Evolutionary conservation across 1,139 yeast genomes (phyloP).

Genomic region (Arxiozyma slooffiae): DNA sequence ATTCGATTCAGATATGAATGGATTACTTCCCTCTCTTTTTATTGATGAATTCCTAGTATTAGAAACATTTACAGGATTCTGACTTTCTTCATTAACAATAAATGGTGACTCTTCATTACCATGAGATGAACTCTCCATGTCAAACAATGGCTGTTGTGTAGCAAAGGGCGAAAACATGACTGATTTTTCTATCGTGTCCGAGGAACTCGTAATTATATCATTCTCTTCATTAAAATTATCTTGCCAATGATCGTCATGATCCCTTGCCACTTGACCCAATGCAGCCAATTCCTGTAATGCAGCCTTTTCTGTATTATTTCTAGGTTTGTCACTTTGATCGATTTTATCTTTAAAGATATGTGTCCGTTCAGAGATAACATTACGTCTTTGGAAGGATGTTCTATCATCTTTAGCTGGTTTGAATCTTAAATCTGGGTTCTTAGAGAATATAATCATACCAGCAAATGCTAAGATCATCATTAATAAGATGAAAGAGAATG

Average conservation of each 20-base stretch:
- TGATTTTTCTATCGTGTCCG: not conserved
- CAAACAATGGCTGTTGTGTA: no score
- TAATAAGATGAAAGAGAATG: conserved; percentile 57
- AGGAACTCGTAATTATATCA: not conserved
- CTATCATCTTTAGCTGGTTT: conserved; percentile 79
- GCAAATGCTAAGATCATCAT: conserved; percentile 52
- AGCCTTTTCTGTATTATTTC: conserved; percentile 9
- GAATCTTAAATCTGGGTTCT: conserved; percentile 75
- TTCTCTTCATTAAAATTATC: conserved; percentile 24
- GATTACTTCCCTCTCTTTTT: not conserved
- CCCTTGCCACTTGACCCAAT: conserved; percentile 50
- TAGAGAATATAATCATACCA: conserved; percentile 47
- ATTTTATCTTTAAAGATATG: no score
- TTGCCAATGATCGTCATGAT: conserved; percentile 63
- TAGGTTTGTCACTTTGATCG: conserved; percentile 12
- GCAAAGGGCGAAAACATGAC: not conserved
- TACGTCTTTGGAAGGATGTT: conserved; percentile 62
- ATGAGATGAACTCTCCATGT: not conserved
- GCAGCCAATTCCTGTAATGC: conserved; percentile 42
- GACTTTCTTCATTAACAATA: not conserved
- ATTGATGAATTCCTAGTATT: not conserved
- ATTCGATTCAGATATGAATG: not conserved
- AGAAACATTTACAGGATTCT: not conserved
- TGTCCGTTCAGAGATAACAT: not conserved
- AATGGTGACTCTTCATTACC: not conserved